Evolutionary conservation across 768 basidiomycete genomes (phyloP).

Genomic region (Boletus speciosus): DNA sequence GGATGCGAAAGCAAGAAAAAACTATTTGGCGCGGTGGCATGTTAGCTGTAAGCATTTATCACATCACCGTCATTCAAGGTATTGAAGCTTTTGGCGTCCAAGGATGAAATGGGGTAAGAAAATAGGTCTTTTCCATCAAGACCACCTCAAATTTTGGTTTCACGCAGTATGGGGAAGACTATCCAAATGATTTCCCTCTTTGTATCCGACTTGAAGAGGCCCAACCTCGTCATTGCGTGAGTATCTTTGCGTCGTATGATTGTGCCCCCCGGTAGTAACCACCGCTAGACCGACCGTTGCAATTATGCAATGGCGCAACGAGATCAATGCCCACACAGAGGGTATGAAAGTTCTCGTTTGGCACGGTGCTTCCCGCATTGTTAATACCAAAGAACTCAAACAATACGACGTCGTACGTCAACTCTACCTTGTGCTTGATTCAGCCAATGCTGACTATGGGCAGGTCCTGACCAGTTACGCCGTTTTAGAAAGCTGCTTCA

Average conservation of each 20-base stretch:
- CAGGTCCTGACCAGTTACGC: constrained; percentile 85
- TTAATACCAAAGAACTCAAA: constrained; percentile 62
- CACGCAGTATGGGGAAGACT: constrained; percentile 81
- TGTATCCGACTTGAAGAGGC: constrained; percentile 70
- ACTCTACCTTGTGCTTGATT: neutral
- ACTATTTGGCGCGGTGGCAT: constrained; percentile 88
- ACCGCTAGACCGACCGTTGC: constrained; percentile 46
- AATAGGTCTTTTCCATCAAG: neutral
- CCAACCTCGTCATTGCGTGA: constrained; percentile 91
- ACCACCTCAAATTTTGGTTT: constrained; percentile 11
- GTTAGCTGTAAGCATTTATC: constrained; percentile 63
- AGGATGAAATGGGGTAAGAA: constrained; percentile 90
- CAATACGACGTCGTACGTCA: constrained; percentile 81
- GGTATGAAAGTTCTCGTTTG: constrained; percentile 86
- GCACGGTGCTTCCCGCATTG: constrained; percentile 79
- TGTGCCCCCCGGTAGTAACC: neutral
- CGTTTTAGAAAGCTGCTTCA: constrained; percentile 86
- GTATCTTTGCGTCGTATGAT: constrained; percentile 23
- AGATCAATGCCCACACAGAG: constrained; percentile 82
- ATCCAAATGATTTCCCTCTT: constrained; percentile 94
- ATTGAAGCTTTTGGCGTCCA: constrained; percentile 8
- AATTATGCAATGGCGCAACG: constrained; percentile 86
- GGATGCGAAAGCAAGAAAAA: constrained; percentile 94
- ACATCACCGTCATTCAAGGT: neutral
- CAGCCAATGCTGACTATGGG: constrained; percentile 1